Base-by-base conservation (phyloP, 768 basidiomycete genomes). In the Boletus vinaceobasis region DNA sequence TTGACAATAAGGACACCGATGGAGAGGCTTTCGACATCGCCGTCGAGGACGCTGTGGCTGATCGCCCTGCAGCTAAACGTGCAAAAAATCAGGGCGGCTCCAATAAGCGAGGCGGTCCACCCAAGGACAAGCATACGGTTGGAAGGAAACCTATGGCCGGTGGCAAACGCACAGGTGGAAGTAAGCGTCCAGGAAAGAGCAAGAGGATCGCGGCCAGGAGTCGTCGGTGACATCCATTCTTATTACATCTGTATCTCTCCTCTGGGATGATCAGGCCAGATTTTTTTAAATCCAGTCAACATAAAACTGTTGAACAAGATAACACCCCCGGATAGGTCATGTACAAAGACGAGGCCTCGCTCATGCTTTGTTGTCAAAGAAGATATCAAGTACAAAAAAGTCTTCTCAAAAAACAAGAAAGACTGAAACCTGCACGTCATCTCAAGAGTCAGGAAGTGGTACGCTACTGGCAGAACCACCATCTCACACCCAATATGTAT, bases 1-100 rank as follows among this genome's bases (percentile, higher is more conserved):
- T 92, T 61, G 88, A 92, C 61, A 84, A 82, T 35, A 77, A 79
- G 10, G 76, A 79, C 43, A 77, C 70, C 17, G 83, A 77, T 15
- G 68, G 70, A 51, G 80, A 78, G 6, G 87, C 83, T 29, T 97
- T 97, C 65, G 93, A 95, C 64, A 80, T 98, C 55, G 88, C 89
- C 0, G 84, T 97, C 35, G 93, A 98, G 68, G 90, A 96, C 55
- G 93, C 92, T 10, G 84, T 95, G 62, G 72, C 86, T 29, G 86
- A 88, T 61, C 82, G 82, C 14, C 87, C 88, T 11, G 65, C 77
- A 5, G 77, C 83, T 53, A 87, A 88, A 52, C 80, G 80, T n/a
- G 66, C 73, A 45, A 74, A 66, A 55, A 36, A 53, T 35, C 61
- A 49, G 31, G 58, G 60, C 8, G 67, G 70, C 7, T 61, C 65